Evolutionary conservation across 495 filamentous ascomycete genomes (phyloP).

Genomic region (Penicillium simplicissimum): DNA sequence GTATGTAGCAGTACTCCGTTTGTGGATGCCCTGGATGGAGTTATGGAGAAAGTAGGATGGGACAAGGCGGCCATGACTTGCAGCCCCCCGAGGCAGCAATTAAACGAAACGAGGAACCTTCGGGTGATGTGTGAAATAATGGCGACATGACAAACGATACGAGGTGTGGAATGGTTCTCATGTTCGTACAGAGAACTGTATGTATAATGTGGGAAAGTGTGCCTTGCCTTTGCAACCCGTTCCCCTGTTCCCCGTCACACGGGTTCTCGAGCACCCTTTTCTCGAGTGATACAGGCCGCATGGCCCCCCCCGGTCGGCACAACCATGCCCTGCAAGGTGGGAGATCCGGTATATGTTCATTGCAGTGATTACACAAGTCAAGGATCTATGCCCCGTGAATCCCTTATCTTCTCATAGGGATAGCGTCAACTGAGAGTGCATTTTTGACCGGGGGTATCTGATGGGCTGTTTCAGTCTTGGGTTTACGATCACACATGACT

Average conservation of each 20-base stretch:
- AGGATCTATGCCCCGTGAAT: not conserved
- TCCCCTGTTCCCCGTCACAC: slow-evolving; percentile 11
- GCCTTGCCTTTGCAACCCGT: not conserved
- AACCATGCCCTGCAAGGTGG: not conserved
- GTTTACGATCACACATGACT: not conserved
- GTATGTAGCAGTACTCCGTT: not conserved
- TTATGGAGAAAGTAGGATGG: slow-evolving; percentile 1
- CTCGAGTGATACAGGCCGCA: slow-evolving; percentile 25
- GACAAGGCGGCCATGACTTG: slow-evolving; percentile 19
- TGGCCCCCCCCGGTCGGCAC: slow-evolving; percentile 12
- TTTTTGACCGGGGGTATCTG: not conserved
- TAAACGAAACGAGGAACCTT: slow-evolving; percentile 14
- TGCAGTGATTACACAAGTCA: not conserved
- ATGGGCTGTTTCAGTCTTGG: not conserved
- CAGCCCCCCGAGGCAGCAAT: slow-evolving; percentile 5
- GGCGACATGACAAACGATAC: slow-evolving; percentile 3
- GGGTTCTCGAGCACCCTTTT: not conserved
- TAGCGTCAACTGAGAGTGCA: not conserved
- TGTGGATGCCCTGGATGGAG: not conserved
- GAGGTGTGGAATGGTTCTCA: slow-evolving; percentile 3
- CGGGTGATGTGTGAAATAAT: not conserved
- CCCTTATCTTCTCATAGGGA: not conserved
- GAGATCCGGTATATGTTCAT: slow-evolving; percentile 3
- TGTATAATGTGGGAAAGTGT: not conserved
- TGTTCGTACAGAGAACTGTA: not conserved